Evolutionary conservation across 2,329 filamentous ascomycete species (phyloP), one percentile per base, ranked within the genome.

Genomic region (Ilyonectria robusta): DNA sequence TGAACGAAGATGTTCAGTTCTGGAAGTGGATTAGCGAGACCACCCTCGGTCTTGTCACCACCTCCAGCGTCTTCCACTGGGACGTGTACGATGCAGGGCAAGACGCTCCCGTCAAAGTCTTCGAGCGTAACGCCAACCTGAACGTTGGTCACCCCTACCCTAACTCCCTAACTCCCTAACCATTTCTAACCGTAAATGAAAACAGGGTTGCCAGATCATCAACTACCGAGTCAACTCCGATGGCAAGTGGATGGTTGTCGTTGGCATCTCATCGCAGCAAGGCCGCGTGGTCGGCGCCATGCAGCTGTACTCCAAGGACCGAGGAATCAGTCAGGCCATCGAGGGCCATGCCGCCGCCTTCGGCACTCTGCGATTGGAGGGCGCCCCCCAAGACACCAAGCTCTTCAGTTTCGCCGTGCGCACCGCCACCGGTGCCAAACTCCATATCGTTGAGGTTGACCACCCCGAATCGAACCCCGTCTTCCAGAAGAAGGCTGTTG

Each of bases 1-100:
- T 98, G 93, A 94, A 92, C 78, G 96, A 98, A 82, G 96, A 99
- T 83, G 94, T 99, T 59, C 92, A 96, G 69, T 99, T 97, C 87
- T 99, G 96, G 97, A 97, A 97, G 85, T 99, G 96, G 96, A 94
- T 97, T 83, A 97, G 91, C 83, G 94, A 97, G 76, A 92, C 88
- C 66, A 93, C 92, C 69, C 85, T 99, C 67, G 96, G 95, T 69
- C 86, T 99, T 77, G 93, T 99, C 71, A 98, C 95, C 71, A 94
- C 97, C 66, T 93, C 89, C 70, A 91, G 93, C 46, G 94, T 99
- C 70, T 98, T 94, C 82, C 96, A 99, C 85, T 99, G 96, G 96
- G 94, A 99, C 80, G 94, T 99, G 72, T 95, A 95, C 79, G 95
- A 98, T 79, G 86, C 92, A 58, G 88, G 89, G 70, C 94, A 97